Evolutionary conservation across 176 grass and related monocot genomes (phyloP).

Genomic region (Juncus effusus): DNA sequence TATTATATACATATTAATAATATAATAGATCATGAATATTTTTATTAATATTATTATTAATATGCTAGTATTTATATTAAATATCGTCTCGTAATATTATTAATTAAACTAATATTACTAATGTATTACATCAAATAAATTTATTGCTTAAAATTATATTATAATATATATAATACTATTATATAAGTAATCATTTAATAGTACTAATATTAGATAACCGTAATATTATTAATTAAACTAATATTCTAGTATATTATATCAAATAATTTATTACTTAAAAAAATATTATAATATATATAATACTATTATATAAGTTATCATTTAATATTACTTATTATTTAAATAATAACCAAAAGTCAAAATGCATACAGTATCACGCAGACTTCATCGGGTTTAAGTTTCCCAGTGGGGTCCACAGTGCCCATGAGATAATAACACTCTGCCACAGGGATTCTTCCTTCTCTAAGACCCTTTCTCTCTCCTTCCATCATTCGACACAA

Average conservation of each 20-base stretch:
- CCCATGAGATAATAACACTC: slow-evolving; percentile 44
- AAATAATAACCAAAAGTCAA: no score
- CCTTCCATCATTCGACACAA: slow-evolving; percentile 25
- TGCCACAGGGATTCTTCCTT: slow-evolving; percentile 35
- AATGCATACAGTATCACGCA: slow-evolving; percentile 39
- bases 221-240: no score
- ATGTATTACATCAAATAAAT: no score
- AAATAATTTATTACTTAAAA: no score
- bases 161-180: not conserved
- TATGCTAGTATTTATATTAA: not conserved
- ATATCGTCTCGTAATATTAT: no score
- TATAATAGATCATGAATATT: not conserved
- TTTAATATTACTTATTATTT: no score
- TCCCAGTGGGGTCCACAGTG: slow-evolving; percentile 30
- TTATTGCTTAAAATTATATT: no score
- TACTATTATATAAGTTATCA: not conserved
- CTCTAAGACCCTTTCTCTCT: slow-evolving; percentile 33
- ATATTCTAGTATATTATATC: no score
- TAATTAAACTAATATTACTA: no score
- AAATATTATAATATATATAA: no score
- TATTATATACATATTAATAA: not conserved
- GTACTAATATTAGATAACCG: not conserved
- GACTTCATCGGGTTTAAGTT: slow-evolving; percentile 32
- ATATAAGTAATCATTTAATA: not conserved
- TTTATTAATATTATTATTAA: slow-evolving; percentile 22